These are phyloP conservation scores for Bigelowiella natans DNA, from an alignment of 78 protist genomes.

Conservation along the genomic window DNA sequence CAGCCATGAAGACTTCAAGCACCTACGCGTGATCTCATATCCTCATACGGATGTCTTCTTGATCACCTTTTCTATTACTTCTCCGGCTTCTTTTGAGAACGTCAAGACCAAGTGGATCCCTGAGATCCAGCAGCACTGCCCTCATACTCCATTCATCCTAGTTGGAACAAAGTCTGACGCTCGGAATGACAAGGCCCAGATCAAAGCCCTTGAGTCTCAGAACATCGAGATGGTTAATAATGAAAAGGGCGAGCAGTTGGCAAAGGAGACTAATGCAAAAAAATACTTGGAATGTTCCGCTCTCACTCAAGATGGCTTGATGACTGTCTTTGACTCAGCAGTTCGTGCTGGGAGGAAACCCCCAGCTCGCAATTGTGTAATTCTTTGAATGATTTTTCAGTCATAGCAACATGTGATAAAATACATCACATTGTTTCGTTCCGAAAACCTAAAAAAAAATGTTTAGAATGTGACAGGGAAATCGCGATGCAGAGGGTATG, in stretches of 20 bases:
- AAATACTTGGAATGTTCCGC: conserved; percentile 85
- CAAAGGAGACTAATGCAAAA: conserved; percentile 55
- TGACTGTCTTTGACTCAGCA: conserved; percentile 77
- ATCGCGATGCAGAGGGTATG: too few species aligned
- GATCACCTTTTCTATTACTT: conserved; percentile 66
- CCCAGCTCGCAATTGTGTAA: too few species aligned
- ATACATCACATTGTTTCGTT: too few species aligned
- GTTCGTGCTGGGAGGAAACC: not conserved
- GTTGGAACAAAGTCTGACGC: conserved; percentile 81
- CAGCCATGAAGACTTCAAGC: conserved; percentile 90
- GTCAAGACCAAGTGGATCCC: conserved; percentile 46
- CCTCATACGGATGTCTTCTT: conserved; percentile 81
- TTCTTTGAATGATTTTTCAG: too few species aligned
- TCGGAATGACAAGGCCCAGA: conserved; percentile 40
- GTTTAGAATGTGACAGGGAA: too few species aligned
- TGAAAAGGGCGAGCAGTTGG: not conserved
- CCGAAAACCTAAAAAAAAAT: too few species aligned
- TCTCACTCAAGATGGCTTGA: conserved; percentile 54
- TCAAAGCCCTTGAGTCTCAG: conserved; percentile 8
- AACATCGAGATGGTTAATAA: not conserved
- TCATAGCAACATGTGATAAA: too few species aligned
- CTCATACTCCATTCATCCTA: conserved; percentile 63
- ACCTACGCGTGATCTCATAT: conserved; percentile 73
- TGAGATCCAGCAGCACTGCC: conserved; percentile 76
- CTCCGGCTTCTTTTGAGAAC: conserved; percentile 64